Base-by-base conservation (phyloP, 139 green algal genomes). In the Chlamydomonas sp. region DNA sequence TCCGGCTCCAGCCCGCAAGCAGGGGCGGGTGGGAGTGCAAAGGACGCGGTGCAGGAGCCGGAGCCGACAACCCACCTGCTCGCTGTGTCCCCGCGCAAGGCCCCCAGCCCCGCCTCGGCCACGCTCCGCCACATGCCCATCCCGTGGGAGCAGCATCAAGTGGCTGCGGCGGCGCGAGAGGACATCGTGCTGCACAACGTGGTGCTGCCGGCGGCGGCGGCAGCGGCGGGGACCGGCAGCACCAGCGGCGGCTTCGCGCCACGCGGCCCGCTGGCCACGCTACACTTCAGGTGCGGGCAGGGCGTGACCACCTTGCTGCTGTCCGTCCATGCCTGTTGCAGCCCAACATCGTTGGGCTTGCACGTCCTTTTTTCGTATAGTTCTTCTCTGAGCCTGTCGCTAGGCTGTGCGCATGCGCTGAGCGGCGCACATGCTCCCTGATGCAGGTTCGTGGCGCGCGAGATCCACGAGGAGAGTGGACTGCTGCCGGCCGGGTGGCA, bases 401-500 rank as follows among this genome's bases (percentile, higher is more conserved):
- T 49, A 49, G 31, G 31, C 31, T 49, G 31, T 49, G 31, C 31
- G 31, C 31, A 49, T 49, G 31, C 31, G 31, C 31, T 49, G 31
- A 49, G 31, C 31, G 31, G 31, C 31, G 31, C 31, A 49, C 31
- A 49, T 49, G 31, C 31, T 49, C 31, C 10, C 78, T 15, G 49
- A 4, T 9, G 2, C 61, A 86, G 82, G 3, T 86, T 86, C n/a
- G 82, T 86, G n/a, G 74, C 82, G 0, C 82, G 82, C 20, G 82
- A 86, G 69, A 71, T 20, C 4, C 61, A 9, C 0, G 60, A 86
- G n/a, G 82, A 86, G 17, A 86, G 82, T 71, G 82, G 82, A 0
- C 71, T 86, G 14, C n/a, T 86, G 71, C 82, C 82, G 9, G 2
- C 71, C 60, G 82, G 82, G 18, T 86, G 82, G 82, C 69, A 71